Percentiles rank a stretch among this genome's conserved stretches.
Conservation (phyloP, 768 basidiomycete genomes). For the Lactarius sp. region DNA sequence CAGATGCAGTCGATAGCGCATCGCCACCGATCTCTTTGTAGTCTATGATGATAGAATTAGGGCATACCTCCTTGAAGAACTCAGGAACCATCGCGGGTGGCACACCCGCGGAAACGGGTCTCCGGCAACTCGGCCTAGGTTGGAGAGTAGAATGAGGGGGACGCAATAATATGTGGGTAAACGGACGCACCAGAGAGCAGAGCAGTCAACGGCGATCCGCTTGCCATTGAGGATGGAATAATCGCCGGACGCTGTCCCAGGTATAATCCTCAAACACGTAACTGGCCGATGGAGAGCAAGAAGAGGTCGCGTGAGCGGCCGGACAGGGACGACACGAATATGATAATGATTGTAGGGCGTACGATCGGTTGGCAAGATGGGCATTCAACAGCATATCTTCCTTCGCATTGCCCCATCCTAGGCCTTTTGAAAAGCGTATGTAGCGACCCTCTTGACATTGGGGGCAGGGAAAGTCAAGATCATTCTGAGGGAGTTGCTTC, state of each 20-base stretch:
- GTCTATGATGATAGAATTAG: slow-evolving; percentile 29
- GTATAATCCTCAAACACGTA: too few species aligned
- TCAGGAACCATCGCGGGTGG: slow-evolving; percentile 33
- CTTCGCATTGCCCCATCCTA: slow-evolving; percentile 60
- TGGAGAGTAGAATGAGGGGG: not conserved
- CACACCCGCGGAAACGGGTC: slow-evolving; percentile 28
- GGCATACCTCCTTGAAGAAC: slow-evolving; percentile 32
- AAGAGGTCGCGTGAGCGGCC: too few species aligned
- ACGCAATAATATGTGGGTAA: not conserved
- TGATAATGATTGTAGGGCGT: too few species aligned
- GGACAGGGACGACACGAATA: too few species aligned
- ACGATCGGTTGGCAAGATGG: too few species aligned
- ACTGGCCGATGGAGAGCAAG: too few species aligned
- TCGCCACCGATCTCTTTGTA: slow-evolving; percentile 32
- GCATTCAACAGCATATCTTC: slow-evolving; percentile 19
- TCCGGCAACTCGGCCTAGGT: slow-evolving; percentile 40
- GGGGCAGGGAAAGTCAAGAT: slow-evolving; percentile 15
- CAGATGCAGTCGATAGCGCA: slow-evolving; percentile 26
- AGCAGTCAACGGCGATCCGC: too few species aligned
- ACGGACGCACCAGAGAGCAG: slow-evolving; percentile 34
- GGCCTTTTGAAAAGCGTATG: slow-evolving; percentile 20
- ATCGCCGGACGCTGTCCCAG: too few species aligned
- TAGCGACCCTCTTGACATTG: slow-evolving; percentile 23
- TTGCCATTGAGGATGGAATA: too few species aligned
- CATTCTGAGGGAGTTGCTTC: slow-evolving; percentile 14